Conservation (phyloP, 768 basidiomycete species). For the Kwoniella pini region DNA sequence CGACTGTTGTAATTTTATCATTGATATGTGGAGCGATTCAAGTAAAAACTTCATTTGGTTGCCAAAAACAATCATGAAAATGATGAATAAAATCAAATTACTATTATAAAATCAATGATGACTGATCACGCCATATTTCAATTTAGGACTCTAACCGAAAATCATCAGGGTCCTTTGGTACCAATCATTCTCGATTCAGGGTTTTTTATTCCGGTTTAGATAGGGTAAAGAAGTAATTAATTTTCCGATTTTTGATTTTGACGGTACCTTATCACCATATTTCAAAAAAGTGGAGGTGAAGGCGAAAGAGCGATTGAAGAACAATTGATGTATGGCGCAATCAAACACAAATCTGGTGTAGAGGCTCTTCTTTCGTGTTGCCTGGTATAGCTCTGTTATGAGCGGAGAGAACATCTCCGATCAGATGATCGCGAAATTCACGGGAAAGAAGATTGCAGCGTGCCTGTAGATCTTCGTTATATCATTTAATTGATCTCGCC, state of each 20-base stretch:
- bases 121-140: slow-evolving; percentile 17
- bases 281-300: too few species aligned
- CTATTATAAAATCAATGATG: slow-evolving; percentile 1
- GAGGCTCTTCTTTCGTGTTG: neutral
- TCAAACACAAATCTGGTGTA: too few species aligned
- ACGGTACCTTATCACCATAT: too few species aligned
- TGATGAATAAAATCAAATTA: neutral
- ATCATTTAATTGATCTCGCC: slow-evolving; percentile 7
- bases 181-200: neutral
- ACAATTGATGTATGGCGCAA: too few species aligned
- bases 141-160: neutral
- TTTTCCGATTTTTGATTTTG: too few species aligned
- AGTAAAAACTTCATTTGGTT: neutral
- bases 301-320: too few species aligned
- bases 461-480: slow-evolving; percentile 8
- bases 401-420: neutral
- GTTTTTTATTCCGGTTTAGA: too few species aligned
- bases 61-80: neutral
- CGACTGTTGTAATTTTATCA: neutral
- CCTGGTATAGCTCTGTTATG: too few species aligned
- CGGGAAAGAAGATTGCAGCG: neutral
- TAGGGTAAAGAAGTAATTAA: too few species aligned
- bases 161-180: neutral
- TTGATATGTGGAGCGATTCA: neutral
- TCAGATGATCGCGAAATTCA: neutral